Base-by-base conservation (phyloP, 495 filamentous ascomycete species). In the Xylaria bambusicola region DNA sequence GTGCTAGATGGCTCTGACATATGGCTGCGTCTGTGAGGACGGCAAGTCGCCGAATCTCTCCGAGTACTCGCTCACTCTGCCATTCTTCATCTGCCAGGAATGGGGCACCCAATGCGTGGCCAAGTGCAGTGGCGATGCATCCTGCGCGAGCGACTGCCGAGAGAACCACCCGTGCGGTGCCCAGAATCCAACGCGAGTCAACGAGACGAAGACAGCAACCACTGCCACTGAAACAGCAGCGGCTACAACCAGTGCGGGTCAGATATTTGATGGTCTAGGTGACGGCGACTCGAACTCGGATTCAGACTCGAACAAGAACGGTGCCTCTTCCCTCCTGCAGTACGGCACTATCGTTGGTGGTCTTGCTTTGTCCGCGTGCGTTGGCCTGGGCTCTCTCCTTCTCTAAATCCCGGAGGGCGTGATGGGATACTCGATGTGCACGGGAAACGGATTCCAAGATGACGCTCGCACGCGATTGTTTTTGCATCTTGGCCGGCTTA, bases 21-120 rank as follows among this genome's bases (percentile, higher is more conserved):
- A 88, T 75, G 68, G 73, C 61, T 97, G 92, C 67, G 73, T 91
- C 66, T 97, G 92, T 79, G 80, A 76, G 68, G 88, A 93, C 75
- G 81, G 83, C 64, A 65, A 77, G 60, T 72, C 80, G 36, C 92
- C 92, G 61, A 95, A 96, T 70, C 73, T 89, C 21, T 83, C 88
- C 63, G 81, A 96, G 70, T 97, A 89, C 81, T 89, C 89, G 20
- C 82, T 89, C 67, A 97, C 92, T 5, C 82, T 97, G 27, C 90
- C 92, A 7, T 97, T 88, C 82, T 92, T 85, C 75, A 78, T 87
- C 61, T 97, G 92, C 82, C 84, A 82, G 13, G 81, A 88, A 69
- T 82, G 81, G 73, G 86, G 84, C 64, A 85, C 76, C 69, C 78
- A 93, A 63, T 97, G 91, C 68, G 87, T 89, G 2, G 65, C 61